Evolutionary conservation across 2,329 filamentous ascomycete genomes (phyloP).

Genomic region (Penicillium sp.): DNA sequence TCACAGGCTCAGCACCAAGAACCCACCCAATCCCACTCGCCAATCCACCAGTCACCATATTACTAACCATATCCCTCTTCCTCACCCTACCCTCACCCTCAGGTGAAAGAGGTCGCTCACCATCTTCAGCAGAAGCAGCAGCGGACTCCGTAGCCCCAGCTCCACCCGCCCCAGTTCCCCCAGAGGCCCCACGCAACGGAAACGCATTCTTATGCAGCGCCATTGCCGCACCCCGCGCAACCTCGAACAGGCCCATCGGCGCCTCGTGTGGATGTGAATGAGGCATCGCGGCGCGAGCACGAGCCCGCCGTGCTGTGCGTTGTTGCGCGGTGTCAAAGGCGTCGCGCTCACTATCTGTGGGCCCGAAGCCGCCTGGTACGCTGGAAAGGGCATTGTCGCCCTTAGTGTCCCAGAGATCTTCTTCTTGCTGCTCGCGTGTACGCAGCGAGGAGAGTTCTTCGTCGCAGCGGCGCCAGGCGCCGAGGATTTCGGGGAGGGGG

Average conservation of each 20-base stretch:
- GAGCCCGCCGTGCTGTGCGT: slow-evolving; percentile 39
- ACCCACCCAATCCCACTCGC: slow-evolving; percentile 69
- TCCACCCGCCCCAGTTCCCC: slow-evolving; percentile 17
- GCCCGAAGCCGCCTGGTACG: slow-evolving; percentile 51
- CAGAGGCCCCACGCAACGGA: slow-evolving; percentile 36
- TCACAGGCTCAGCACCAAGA: slow-evolving; percentile 57
- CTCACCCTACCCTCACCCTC: slow-evolving; percentile 43
- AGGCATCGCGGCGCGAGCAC: slow-evolving; percentile 28
- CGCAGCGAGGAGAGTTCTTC: slow-evolving; percentile 61
- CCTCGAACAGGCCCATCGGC: slow-evolving; percentile 57
- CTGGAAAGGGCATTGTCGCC: slow-evolving; percentile 48
- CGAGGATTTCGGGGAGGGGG: slow-evolving; percentile 63
- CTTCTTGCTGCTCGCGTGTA: slow-evolving; percentile 59
- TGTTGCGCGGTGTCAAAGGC: slow-evolving; percentile 49
- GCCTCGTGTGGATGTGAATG: slow-evolving; percentile 47
- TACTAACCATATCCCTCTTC: slow-evolving; percentile 63
- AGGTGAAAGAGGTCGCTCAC: slow-evolving; percentile 19
- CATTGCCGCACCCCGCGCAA: slow-evolving; percentile 54
- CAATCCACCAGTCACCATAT: slow-evolving; percentile 65
- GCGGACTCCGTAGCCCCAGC: neutral
- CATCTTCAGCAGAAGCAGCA: slow-evolving; percentile 16
- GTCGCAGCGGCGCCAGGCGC: slow-evolving; percentile 67
- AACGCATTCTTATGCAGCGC: slow-evolving; percentile 55
- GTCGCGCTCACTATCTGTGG: slow-evolving; percentile 49
- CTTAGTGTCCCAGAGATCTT: slow-evolving; percentile 61